Conservation (phyloP, 176 grass and related monocot species). For the Hyparrhenia diplandra region DNA sequence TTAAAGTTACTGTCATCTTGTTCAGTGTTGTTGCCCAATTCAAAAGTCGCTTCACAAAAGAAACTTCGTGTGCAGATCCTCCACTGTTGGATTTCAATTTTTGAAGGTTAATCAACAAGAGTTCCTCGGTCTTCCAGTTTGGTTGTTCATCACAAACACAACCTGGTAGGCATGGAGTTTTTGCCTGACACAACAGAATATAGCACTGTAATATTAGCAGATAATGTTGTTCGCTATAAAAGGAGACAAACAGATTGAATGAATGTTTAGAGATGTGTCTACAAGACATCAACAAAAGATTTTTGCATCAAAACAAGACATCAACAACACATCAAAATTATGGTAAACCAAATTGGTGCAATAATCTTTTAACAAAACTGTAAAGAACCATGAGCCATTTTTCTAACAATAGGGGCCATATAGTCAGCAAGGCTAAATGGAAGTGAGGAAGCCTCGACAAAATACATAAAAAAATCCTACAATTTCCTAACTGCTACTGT, state of each 20-base stretch:
- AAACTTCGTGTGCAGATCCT: background rate
- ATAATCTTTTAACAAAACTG: too few relatives aligned
- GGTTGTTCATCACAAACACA: background rate
- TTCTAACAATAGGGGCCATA: too few relatives aligned
- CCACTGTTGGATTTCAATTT: background rate
- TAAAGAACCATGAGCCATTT: too few relatives aligned
- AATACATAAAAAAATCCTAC: too few relatives aligned
- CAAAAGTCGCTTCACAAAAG: conserved; percentile 3
- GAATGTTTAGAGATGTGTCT: background rate
- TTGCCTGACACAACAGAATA: background rate
- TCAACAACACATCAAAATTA: background rate
- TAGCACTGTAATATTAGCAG: background rate
- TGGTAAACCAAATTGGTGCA: background rate
- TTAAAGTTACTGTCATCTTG: conserved; percentile 11
- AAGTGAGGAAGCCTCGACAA: too few relatives aligned
- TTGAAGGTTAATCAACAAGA: background rate
- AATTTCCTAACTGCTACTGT: too few relatives aligned
- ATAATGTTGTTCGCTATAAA: background rate
- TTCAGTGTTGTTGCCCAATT: background rate
- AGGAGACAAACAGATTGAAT: background rate
- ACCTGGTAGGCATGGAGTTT: background rate
- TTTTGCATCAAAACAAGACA: too few relatives aligned
- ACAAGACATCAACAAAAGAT: background rate
- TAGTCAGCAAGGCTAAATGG: too few relatives aligned
- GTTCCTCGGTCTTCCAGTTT: background rate